These are phyloP conservation scores for Croton laevigatus DNA, from an alignment of 441 rosid species.

Conservation along the genomic window DNA sequence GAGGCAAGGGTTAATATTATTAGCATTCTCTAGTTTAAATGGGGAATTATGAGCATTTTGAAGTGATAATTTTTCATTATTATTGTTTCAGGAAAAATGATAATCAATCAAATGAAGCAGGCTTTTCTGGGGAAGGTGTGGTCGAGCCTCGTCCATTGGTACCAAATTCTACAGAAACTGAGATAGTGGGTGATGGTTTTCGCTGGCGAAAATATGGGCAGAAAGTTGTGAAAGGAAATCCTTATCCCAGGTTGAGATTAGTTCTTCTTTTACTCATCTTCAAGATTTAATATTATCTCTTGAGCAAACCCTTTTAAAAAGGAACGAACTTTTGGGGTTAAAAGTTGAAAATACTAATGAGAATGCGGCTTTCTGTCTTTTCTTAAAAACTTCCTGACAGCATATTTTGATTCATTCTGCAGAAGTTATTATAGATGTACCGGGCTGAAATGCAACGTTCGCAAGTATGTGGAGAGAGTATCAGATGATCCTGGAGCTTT, in stretches of 20 bases:
- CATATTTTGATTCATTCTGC: slow-evolving; percentile 20
- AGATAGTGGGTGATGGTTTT: slow-evolving; percentile 78
- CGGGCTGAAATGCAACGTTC: slow-evolving; percentile 65
- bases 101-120: slow-evolving; percentile 51
- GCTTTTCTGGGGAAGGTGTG: slow-evolving; percentile 35
- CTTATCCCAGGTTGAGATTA: slow-evolving; percentile 66
- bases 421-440: slow-evolving; percentile 97
- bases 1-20: slow-evolving; percentile 41
- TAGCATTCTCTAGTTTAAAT: not conserved
- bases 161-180: slow-evolving; percentile 57
- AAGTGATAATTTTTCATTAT: not conserved
- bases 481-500: slow-evolving; percentile 80
- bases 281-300: slow-evolving; percentile 3
- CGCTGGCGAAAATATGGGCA: slow-evolving; percentile 99
- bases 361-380: not conserved
- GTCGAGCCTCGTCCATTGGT: slow-evolving; percentile 36
- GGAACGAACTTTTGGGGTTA: not conserved
- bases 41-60: not conserved
- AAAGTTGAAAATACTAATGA: not conserved
- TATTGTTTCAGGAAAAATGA: slow-evolving; percentile 49
- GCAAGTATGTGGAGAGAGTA: slow-evolving; percentile 89
- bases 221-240: slow-evolving; percentile 88
- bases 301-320: not conserved
- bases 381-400: not conserved
- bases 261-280: not conserved